A percentile compares a stretch with the other conserved stretches of the same genome.
Conservation (phyloP, 805 yeast genomes). For the Wickerhamomyces chambardii region DNA sequence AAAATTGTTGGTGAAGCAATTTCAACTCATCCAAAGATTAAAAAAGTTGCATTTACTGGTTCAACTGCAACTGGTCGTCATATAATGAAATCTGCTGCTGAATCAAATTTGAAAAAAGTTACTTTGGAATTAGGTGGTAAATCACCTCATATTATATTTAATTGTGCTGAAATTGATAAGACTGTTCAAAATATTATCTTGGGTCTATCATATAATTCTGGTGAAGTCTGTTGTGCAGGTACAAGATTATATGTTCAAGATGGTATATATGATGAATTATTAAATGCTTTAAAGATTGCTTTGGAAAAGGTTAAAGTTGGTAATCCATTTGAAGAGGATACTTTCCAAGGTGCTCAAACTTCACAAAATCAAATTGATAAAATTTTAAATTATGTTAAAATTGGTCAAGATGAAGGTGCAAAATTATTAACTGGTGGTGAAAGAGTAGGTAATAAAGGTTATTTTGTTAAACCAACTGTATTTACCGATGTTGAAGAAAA, state of each 20-base stretch:
- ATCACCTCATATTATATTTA: constrained; percentile 77
- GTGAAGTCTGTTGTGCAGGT: constrained; percentile 92
- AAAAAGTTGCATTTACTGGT: constrained; percentile 93
- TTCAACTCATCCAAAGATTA: constrained; percentile 68
- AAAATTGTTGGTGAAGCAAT: constrained; percentile 76
- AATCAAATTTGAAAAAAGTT: constrained; percentile 67
- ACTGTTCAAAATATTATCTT: constrained; percentile 60
- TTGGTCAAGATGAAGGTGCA: constrained; percentile 64
- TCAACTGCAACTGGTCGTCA: constrained; percentile 81
- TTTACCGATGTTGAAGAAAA: constrained; percentile 73
- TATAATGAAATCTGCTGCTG: constrained; percentile 66
- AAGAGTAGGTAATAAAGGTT: constrained; percentile 62
- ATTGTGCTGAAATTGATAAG: constrained; percentile 59
- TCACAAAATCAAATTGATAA: constrained; percentile 58
- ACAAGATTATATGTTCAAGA: constrained; percentile 81
- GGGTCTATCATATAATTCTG: constrained; percentile 83
- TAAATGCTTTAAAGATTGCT: constrained; percentile 43
- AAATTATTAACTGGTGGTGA: constrained; percentile 77
- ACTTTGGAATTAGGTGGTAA: constrained; percentile 87
- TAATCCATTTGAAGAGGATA: constrained; percentile 63
- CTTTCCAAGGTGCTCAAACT: constrained; percentile 72
- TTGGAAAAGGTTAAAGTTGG: constrained; percentile 56
- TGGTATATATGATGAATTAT: constrained; percentile 57
- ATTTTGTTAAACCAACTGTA: constrained; percentile 73
- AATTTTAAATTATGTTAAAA: constrained; percentile 52